Evolutionary conservation across 495 filamentous ascomycete species (phyloP).

Genomic region (Talaromyces proteolyticus): DNA sequence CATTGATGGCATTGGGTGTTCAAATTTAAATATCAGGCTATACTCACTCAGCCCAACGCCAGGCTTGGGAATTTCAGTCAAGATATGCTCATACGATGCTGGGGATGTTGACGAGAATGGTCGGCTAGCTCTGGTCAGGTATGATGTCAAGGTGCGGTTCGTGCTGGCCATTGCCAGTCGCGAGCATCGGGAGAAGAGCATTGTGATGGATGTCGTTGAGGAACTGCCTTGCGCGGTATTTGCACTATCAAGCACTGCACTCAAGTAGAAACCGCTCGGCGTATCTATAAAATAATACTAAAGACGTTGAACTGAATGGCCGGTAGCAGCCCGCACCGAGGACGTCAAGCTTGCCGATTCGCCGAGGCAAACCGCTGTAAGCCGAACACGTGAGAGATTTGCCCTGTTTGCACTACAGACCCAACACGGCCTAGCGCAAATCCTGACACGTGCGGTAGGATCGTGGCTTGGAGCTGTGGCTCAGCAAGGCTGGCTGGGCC

Average conservation of each 20-base stretch:
- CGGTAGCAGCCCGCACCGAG: no score
- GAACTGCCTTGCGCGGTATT: no score
- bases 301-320: no score
- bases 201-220: constrained; percentile 20
- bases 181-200: constrained; percentile 52
- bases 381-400: constrained; percentile 11
- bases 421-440: not conserved
- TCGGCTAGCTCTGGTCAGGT: constrained; percentile 42
- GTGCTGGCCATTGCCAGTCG: constrained; percentile 57
- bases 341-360: no score
- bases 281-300: no score
- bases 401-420: constrained; percentile 2
- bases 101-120: constrained; percentile 51
- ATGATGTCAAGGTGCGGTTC: constrained; percentile 32
- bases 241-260: no score
- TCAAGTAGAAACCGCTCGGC: no score
- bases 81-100: constrained; percentile 69
- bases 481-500: not conserved
- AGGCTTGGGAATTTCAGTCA: constrained; percentile 74
- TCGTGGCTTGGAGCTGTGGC: not conserved
- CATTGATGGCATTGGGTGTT: not conserved
- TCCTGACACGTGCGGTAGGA: no score
- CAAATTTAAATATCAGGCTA: not conserved
- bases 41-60: constrained; percentile 80
- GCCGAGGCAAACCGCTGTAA: constrained; percentile 19